Evolutionary conservation across 768 basidiomycete genomes (phyloP), one percentile per base, ranked within the genome.

Genomic region (Glaciozyma martinii): DNA sequence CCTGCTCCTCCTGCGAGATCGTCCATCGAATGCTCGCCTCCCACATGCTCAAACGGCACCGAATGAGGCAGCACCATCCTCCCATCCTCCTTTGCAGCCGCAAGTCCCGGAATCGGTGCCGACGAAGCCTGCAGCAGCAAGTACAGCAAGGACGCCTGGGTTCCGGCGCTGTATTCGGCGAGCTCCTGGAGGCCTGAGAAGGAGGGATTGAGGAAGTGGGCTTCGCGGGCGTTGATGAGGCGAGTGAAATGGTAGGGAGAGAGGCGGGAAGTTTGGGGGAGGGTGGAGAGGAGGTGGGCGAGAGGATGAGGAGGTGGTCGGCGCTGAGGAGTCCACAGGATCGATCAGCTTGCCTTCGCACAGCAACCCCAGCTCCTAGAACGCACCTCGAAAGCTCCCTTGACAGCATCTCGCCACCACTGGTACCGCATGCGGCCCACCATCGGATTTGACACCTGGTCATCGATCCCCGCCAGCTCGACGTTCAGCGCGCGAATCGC

Each of bases 361-460:
- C 42, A 58, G 65, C 60, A 25, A 16, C 55, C 2, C 37, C 5
- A n/a, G 27, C 37, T 5, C 8, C 32, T 4, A n/a, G 15, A n/a
- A 55, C 71, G 42, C 33, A 72, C 72, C 25, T 67, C 62, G 61
- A 62, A 68, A 18, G 64, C 55, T 1, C 61, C 61, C 29, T 69
- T 67, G 58, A 73, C 33, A 10, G 66, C 71, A 18, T 73, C 72
- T 46, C 62, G 65, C 72, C 72, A 73, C 70, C 70, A 73, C 56
- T 73, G 72, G 46, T 53, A 71, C 29, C 72, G 56, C 61, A 73
- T 65, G 50, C 68, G 56, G 5, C 70, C 72, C 25, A 71, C 62
- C 25, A 71, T 23, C 29, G 61, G 61, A 52, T 67, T 71, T 44
- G 63, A 62, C 10, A 73, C 72, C 29, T 66, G 56, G 46, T 73